These are phyloP conservation scores for Peribolospora kevripleyi DNA, from an alignment of 768 basidiomycete species.

Conservation along the genomic window DNA sequence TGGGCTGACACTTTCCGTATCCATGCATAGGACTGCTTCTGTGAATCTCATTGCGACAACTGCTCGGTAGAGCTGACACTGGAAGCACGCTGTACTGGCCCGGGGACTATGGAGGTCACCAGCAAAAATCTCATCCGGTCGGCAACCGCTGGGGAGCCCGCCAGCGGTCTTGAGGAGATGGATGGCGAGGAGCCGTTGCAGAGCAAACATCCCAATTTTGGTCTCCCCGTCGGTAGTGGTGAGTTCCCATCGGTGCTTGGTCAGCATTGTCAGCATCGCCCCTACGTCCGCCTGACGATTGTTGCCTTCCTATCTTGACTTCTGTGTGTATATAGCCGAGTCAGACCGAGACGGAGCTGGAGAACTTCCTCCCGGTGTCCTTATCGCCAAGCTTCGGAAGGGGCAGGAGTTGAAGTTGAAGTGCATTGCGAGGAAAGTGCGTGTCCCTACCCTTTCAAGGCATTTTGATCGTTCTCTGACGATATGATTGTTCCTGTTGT, in stretches of 20 bases:
- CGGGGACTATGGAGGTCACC: conserved; percentile 55
- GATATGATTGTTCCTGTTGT: background rate
- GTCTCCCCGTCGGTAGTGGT: no score
- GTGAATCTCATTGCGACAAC: conserved; percentile 53
- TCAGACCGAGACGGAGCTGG: no score
- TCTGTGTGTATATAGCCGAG: no score
- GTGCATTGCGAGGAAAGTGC: conserved; percentile 84
- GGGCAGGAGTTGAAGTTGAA: conserved; percentile 68
- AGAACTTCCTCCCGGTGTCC: conserved; percentile 21
- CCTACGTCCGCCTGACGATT: no score
- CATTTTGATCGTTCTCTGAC: background rate
- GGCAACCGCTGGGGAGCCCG: no score
- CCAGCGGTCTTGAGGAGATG: no score
- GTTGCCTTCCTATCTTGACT: no score
- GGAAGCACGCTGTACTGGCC: conserved; percentile 43
- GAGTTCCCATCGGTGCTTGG: no score
- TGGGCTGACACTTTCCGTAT: background rate
- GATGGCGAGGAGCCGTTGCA: no score
- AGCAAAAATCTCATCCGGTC: conserved; percentile 38
- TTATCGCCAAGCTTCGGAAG: conserved; percentile 77
- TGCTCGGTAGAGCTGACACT: conserved; percentile 66
- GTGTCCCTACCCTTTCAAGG: conserved; percentile 7
- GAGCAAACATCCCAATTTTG: no score
- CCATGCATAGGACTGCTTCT: conserved; percentile 57
- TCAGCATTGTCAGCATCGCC: no score